phyloP scores from a whole-genome alignment of 2,329 filamentous ascomycete genomes.

The Ophiosphaerella narmari region DNA sequence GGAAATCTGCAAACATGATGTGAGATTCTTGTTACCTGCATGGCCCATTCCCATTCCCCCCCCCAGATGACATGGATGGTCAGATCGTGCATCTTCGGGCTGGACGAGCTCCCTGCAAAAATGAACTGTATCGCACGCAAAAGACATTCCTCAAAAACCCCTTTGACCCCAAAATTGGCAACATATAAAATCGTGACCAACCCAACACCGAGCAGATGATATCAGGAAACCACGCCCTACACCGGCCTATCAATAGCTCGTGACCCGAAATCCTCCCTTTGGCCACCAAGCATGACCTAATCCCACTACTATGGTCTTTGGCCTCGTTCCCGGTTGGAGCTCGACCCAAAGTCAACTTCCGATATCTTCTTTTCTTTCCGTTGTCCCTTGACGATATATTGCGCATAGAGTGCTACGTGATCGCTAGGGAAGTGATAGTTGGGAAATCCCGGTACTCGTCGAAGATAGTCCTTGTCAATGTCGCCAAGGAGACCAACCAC shows the following conservation, averaged over 20 bases:
- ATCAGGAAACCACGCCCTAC: constrained; percentile 34
- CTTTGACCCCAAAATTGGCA: constrained; percentile 28
- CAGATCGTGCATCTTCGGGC: constrained; percentile 22
- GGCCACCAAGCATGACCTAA: constrained; percentile 7
- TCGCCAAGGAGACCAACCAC: constrained; percentile 83
- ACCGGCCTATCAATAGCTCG: constrained; percentile 39
- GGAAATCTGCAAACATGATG: constrained; percentile 39
- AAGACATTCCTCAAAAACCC: constrained; percentile 30
- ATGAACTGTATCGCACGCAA: constrained; percentile 13
- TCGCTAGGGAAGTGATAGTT: constrained; percentile 95
- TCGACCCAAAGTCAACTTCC: constrained; percentile 45
- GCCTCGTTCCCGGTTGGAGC: constrained; percentile 33
- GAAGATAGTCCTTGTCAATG: constrained; percentile 82
- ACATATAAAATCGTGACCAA: constrained; percentile 27
- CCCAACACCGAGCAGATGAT: constrained; percentile 43
- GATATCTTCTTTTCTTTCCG: constrained; percentile 71
- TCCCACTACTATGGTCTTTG: constrained; percentile 22
- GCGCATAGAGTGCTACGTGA: constrained; percentile 85
- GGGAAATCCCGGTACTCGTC: constrained; percentile 86
- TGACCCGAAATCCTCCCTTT: constrained; percentile 15
- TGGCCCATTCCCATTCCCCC: constrained; percentile 24
- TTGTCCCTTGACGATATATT: constrained; percentile 80
- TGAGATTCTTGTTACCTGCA: constrained; percentile 35
- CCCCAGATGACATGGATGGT: constrained; percentile 19
- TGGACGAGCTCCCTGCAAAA: constrained; percentile 23